Evolutionary conservation across 345 rosid genomes (phyloP), one percentile per base, ranked within the genome.

Genomic region (Eucalyptus coolabah): DNA sequence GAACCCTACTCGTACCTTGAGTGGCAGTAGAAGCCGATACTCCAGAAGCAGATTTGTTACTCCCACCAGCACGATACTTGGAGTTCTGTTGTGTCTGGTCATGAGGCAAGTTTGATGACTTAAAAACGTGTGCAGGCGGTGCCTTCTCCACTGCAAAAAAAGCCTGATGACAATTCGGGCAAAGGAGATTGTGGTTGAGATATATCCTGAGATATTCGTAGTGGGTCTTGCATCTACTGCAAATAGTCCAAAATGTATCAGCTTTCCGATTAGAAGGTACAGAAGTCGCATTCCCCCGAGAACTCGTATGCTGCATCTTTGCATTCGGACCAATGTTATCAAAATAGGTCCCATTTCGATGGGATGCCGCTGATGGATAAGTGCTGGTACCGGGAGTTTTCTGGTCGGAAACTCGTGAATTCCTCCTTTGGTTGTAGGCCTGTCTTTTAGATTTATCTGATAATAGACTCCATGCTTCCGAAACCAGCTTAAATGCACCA

Each of bases 201-300:
- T 98, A 98, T 65, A 95, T 42, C 92, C 96, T 95, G 91, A 94
- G 93, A 92, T 95, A 97, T 87, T 97, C 99, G 88, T 93, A 98
- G 54, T 95, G 99, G 11, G 96, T 96, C 92, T 89, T 93, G 95
- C 99, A 98, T 53, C 89, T 89, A 83, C 90, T 92, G 91, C 99
- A 98, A 59, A 93, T 90, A 77, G 99, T 98, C 99, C 99, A 97
- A 88, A 98, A 97, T 49, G 99, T 98, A 42, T 89, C 92, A 82
- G 93, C 90, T 87, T 93, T 94, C 87, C 77, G 92, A 12, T 89
- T 56, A 13, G 93, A 8, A 40, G 87, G 87, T 88, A 45, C 86
- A 34, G 47, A 44, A 87, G 93, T 44, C 8, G 93, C 72, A 30
- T 86, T 92, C 24, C 85, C 88, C 42, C 67, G 87, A 28, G 87